phyloP scores from a whole-genome alignment of 192 early-diverging fungal genomes.

The Dispira simplex region DNA sequence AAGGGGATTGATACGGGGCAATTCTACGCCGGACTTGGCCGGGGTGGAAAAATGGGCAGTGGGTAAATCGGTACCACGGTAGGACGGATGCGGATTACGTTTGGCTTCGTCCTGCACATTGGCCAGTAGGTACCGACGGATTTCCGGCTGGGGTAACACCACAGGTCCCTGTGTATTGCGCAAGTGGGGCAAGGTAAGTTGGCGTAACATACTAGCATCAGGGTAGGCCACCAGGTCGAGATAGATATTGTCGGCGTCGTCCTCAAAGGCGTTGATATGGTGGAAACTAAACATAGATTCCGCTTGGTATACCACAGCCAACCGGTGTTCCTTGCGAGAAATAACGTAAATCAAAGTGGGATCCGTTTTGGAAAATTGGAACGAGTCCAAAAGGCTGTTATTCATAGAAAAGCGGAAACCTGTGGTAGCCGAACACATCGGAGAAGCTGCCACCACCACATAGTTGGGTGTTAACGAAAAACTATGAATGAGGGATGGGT shows the following conservation, averaged over 20 bases:
- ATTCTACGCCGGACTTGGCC: constrained; percentile 29
- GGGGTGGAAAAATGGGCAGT: constrained; percentile 20
- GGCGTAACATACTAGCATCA: constrained; percentile 40
- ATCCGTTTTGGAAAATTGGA: constrained; percentile 38
- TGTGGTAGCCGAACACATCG: constrained; percentile 39
- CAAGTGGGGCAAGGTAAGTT: constrained; percentile 34
- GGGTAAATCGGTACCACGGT: constrained; percentile 14
- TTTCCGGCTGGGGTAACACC: constrained; percentile 29
- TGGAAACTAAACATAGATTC: constrained; percentile 46
- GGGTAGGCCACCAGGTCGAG: constrained; percentile 47
- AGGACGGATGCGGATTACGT: constrained; percentile 24
- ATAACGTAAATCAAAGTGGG: constrained; percentile 58
- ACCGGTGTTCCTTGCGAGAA: constrained; percentile 43
- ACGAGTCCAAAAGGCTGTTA: constrained; percentile 52
- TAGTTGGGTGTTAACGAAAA: constrained; percentile 60
- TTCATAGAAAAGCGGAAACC: constrained; percentile 53
- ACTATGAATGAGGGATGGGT: constrained; percentile 55
- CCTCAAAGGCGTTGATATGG: constrained; percentile 59
- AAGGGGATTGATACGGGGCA: constrained; percentile 33
- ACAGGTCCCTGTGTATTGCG: constrained; percentile 25
- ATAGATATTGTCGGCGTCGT: constrained; percentile 38
- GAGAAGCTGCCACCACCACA: constrained; percentile 51
- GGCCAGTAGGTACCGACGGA: constrained; percentile 43
- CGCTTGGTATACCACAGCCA: constrained; percentile 49
- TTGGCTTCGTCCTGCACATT: constrained; percentile 42